Base-by-base conservation (phyloP, 1,284 basidiomycete genomes). In the Fomitopsis schrenkii region DNA sequence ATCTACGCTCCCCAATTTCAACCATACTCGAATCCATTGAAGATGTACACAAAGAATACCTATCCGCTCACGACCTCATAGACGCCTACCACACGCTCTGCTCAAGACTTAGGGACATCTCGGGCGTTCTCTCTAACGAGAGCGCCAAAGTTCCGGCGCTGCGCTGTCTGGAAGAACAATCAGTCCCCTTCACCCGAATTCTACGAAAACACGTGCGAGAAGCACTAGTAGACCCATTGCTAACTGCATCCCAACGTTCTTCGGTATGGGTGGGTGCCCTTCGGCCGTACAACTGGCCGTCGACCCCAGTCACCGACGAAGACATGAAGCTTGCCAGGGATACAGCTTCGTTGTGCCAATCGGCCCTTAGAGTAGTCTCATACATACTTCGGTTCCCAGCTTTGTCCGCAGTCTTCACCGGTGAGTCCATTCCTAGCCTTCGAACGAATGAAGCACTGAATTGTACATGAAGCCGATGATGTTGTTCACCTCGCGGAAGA, bases 81-180 rank as follows among this genome's bases (percentile, higher is more conserved):
- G 85, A 88, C 66, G 84, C 87, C 22, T 88, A 88, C 67, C 74
- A 71, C 60, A 75, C 77, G 0, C 74, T 88, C 45, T 77, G 77
- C 1, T 69, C 70, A 45, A 77, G 82, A 28, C 71, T 87, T 57
- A 75, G 78, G 33, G 67, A 72, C 2, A 72, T 78, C 22, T 68
- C 71, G 9, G 59, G 64, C 1, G 48, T 60, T 28, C 63, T 83
- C 2, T 52, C 71, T 9, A 46, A 61, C 1, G 28, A 19, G 15
- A 15, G 38, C 9, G 19, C 17, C 2, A 35, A 55, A 2, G 8
- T 65, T 6, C 72, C 76, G 33, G 76, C 78, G 22, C 63, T 85
- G 45, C 61, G 65, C 30, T 64, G 64, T 5, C 57, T 81, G 38
- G 56, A 53, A 26, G 10, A 59, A 54, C 57, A 78, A 61, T 75